Percentiles rank a stretch among this genome's conserved stretches.
Evolutionary conservation across 2,329 filamentous ascomycete species (phyloP).

Genomic region (Aspergillus intermedius): DNA sequence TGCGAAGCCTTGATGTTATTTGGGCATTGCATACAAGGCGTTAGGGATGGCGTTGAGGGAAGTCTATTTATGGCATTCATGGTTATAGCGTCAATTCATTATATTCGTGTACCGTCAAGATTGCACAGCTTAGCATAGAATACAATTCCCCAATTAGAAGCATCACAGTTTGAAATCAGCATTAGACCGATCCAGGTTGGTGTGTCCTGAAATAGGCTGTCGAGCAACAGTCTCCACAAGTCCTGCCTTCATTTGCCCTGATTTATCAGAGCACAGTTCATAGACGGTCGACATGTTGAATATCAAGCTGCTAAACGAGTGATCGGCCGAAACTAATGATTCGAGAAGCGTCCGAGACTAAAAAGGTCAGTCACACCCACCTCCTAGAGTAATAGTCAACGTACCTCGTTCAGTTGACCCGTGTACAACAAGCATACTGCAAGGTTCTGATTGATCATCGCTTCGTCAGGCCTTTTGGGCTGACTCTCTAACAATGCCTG

Average conservation of each 20-base stretch:
- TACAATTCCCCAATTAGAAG: background rate
- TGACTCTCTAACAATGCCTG: slow-evolving; percentile 43
- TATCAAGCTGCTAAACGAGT: slow-evolving; percentile 69
- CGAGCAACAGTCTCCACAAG: slow-evolving; percentile 65
- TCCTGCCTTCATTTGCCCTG: slow-evolving; percentile 61
- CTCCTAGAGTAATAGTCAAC: slow-evolving; percentile 10
- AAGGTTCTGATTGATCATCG: slow-evolving; percentile 73
- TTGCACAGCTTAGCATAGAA: slow-evolving; percentile 4
- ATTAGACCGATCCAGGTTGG: slow-evolving; percentile 65
- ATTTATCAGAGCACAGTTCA: slow-evolving; percentile 78
- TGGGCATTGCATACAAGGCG: slow-evolving; percentile 5
- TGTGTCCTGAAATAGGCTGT: slow-evolving; percentile 47
- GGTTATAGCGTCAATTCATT: slow-evolving; percentile 3
- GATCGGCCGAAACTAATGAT: slow-evolving; percentile 54
- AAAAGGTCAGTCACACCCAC: slow-evolving; percentile 1
- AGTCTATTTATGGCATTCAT: background rate
- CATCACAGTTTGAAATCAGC: slow-evolving; percentile 68
- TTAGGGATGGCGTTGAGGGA: slow-evolving; percentile 3
- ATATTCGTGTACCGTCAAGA: slow-evolving; percentile 6
- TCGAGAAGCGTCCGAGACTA: slow-evolving; percentile 64
- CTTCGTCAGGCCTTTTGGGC: slow-evolving; percentile 44
- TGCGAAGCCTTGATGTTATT: slow-evolving; percentile 1
- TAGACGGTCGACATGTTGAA: slow-evolving; percentile 91
- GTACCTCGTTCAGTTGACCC: slow-evolving; percentile 65
- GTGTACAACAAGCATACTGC: slow-evolving; percentile 80